Evolutionary conservation across 192 early-diverging fungal species (phyloP), one percentile per base, ranked within the genome.

Genomic region (Mortierella alpina): DNA sequence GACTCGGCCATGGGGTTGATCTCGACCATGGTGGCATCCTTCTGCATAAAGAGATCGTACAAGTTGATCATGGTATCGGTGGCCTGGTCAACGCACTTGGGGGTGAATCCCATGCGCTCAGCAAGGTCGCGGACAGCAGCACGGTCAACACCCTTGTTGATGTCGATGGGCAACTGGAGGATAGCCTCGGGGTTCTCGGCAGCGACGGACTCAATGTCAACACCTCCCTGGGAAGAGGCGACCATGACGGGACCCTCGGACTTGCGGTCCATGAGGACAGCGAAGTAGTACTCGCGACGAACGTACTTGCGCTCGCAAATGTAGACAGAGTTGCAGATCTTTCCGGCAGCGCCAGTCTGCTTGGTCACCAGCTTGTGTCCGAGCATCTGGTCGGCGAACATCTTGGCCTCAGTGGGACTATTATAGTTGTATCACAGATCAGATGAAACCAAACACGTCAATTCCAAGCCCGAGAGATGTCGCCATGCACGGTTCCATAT

Each of bases 261-360:
- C 75, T 91, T 91, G 73, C 98, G 95, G 89, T 99, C 98, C 95
- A 97, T 94, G 58, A 98, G 85, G 85, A 99, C 95, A 54, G 98
- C 96, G 91, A 99, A 98, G 94, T 99, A 99, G 91, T 94, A 98
- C 90, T 99, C 98, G 70, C 94, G 93, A 75, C 96, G 95, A 83
- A 96, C 95, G 84, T 95, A 98, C 82, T 96, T 92, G 76, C 97
- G 96, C 90, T 99, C 98, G 68, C 95, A 95, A 74, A 99, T 93
- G 86, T 93, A 99, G 69, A 96, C 93, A 56, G 93, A 88, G 86
- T 96, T 96, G 91, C 98, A 99, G 68, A 91, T 87, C 82, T 98
- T 96, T 63, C 97, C 98, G 55, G 78, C 92, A 66, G 93, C 93
- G 56, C 98, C 97, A 48, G 97, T 99, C 86, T 99, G 98, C 90